Percentiles rank a stretch among this genome's conserved stretches.
Evolutionary conservation across 2,329 filamentous ascomycete genomes (phyloP).

Genomic region (Scedosporium dehoogii): DNA sequence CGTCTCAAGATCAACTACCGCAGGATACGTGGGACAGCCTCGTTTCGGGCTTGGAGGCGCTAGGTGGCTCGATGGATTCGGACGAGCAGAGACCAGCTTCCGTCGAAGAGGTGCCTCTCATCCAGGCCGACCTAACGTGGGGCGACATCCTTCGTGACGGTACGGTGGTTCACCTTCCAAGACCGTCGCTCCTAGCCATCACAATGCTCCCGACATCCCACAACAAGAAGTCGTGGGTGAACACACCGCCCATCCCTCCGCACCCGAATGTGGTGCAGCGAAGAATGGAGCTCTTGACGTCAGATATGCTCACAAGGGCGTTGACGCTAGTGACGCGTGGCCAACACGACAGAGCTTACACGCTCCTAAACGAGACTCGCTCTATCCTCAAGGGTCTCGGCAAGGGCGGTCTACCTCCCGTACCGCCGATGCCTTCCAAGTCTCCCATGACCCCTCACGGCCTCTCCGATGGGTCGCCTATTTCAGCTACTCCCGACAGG

Average conservation of each 20-base stretch:
- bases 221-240: conserved; percentile 56
- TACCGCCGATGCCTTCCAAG: conserved; percentile 50
- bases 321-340: conserved; percentile 82
- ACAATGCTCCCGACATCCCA: conserved; percentile 75
- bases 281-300: conserved; percentile 94
- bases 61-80: conserved; percentile 77
- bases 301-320: conserved; percentile 92
- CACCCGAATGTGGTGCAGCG: conserved; percentile 92
- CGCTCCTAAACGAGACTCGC: conserved; percentile 83
- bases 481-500: conserved; percentile 38
- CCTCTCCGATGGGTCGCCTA: conserved; percentile 27
- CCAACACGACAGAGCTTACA: conserved; percentile 88
- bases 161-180: conserved; percentile 71
- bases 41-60: conserved; percentile 85
- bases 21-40: conserved; percentile 97
- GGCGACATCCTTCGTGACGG: conserved; percentile 89
- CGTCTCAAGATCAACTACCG: conserved; percentile 72
- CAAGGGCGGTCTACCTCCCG: conserved; percentile 85
- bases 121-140: conserved; percentile 90
- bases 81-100: conserved; percentile 77
- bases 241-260: conserved; percentile 76
- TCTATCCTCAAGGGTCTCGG: conserved; percentile 93
- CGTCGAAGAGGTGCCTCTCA: conserved; percentile 87
- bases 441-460: conserved; percentile 38
- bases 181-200: conserved; percentile 85